phyloP scores from a whole-genome alignment of 1,284 basidiomycete species.

The Trametes pubescens region DNA sequence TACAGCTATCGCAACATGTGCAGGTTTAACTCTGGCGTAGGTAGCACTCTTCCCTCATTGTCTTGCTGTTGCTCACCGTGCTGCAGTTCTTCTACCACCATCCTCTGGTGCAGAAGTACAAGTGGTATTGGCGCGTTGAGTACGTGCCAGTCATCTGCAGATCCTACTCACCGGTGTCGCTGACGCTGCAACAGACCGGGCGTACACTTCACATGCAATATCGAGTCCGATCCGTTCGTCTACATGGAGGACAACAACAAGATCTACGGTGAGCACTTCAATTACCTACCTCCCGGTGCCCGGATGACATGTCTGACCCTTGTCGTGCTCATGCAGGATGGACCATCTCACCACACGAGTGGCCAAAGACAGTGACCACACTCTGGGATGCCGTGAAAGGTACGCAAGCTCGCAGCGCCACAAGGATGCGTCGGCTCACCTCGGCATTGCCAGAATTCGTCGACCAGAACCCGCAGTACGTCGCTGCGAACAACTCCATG shows the following conservation, averaged over 20 bases:
- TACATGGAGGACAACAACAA: slow-evolving; percentile 81
- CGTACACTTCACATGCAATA: slow-evolving; percentile 79
- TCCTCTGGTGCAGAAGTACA: slow-evolving; percentile 47
- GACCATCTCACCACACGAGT: slow-evolving; percentile 82
- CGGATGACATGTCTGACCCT: background rate
- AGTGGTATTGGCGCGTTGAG: slow-evolving; percentile 44
- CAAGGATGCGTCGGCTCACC: background rate
- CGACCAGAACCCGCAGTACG: slow-evolving; percentile 63
- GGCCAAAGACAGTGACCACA: slow-evolving; percentile 75
- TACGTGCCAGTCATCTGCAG: slow-evolving; percentile 38
- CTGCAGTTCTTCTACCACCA: slow-evolving; percentile 69
- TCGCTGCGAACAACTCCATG: slow-evolving; percentile 74
- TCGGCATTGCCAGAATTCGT: slow-evolving; percentile 63
- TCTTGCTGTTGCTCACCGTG: background rate
- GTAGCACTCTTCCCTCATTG: slow-evolving; percentile 30
- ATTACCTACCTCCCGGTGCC: background rate
- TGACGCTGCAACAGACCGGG: slow-evolving; percentile 54
- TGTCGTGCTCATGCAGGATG: slow-evolving; percentile 52
- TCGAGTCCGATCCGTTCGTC: slow-evolving; percentile 77
- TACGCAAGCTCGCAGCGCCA: too few species aligned
- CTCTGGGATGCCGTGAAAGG: slow-evolving; percentile 75
- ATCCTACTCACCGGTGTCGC: slow-evolving; percentile 53
- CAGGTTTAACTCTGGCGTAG: slow-evolving; percentile 68
- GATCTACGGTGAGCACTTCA: slow-evolving; percentile 57
- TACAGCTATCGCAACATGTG: slow-evolving; percentile 58